These are phyloP conservation scores for Tilletia indica DNA, from an alignment of 1,284 basidiomycete species.

Conservation along the genomic window DNA sequence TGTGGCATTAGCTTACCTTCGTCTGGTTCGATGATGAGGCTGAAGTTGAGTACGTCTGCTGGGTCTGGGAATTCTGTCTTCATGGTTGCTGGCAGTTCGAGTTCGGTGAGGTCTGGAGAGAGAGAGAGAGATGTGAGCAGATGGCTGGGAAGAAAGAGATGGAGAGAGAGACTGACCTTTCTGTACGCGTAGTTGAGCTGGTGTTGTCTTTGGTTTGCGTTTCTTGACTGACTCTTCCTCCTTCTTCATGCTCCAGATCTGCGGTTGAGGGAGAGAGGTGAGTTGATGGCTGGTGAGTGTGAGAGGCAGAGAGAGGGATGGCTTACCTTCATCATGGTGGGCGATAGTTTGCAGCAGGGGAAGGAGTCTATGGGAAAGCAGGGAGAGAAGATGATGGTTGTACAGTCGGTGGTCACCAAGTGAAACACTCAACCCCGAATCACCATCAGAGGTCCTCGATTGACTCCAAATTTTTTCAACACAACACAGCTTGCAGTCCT, in stretches of 20 bases:
- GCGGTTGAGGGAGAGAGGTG: background rate
- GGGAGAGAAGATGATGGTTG: background rate
- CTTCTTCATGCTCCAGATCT: conserved; percentile 55
- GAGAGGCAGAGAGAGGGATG: background rate
- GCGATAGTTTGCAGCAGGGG: background rate
- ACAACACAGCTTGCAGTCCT: no score
- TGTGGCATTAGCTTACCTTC: conserved; percentile 74
- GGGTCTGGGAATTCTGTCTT: conserved; percentile 88
- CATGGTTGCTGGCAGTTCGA: conserved; percentile 94
- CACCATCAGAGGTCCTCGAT: no score
- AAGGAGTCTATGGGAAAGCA: background rate
- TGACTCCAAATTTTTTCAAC: no score
- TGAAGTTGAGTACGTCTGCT: conserved; percentile 90
- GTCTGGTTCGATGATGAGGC: conserved; percentile 89
- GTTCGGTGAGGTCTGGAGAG: conserved; percentile 84
- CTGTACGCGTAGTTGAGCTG: conserved; percentile 95
- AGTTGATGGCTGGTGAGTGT: background rate
- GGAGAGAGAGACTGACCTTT: conserved; percentile 69
- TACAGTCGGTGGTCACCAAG: no score
- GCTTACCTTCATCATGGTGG: conserved; percentile 17
- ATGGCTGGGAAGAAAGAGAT: background rate
- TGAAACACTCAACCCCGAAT: no score
- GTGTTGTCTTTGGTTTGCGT: conserved; percentile 73
- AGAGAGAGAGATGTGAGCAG: background rate
- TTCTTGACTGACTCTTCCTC: conserved; percentile 51